Conservation (phyloP, 2,329 filamentous ascomycete species). For the Pezicula radicicola region DNA sequence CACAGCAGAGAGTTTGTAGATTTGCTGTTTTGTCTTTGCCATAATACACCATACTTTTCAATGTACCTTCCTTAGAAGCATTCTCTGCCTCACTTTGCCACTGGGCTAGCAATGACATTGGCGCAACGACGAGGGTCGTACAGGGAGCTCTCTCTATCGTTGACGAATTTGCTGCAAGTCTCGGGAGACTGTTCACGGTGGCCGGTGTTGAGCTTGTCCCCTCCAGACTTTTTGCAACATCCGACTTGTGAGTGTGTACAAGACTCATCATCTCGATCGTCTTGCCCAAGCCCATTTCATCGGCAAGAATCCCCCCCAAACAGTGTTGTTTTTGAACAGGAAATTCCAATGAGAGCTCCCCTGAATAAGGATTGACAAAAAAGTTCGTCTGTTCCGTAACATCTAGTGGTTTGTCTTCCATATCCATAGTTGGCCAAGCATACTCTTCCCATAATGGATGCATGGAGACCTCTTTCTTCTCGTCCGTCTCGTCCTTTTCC, state of each 20-base stretch:
- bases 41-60: constrained; percentile 89
- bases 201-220: constrained; percentile 12
- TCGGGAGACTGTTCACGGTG: constrained; percentile 59
- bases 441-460: constrained; percentile 98
- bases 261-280: constrained; percentile 98
- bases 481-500: constrained; percentile 73
- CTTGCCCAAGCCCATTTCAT: constrained; percentile 97
- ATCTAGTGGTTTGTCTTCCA: constrained; percentile 71
- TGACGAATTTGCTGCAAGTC: constrained; percentile 54
- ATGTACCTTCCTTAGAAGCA: constrained; percentile 77
- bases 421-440: constrained; percentile 80
- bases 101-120: constrained; percentile 93
- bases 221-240: constrained; percentile 41
- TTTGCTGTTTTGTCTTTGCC: constrained; percentile 80
- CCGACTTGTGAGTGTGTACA: constrained; percentile 76
- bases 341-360: constrained; percentile 87
- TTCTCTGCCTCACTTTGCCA: constrained; percentile 96
- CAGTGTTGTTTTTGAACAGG: constrained; percentile 94
- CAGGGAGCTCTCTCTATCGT: constrained; percentile 69
- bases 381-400: constrained; percentile 70
- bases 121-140: constrained; percentile 92
- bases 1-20: constrained; percentile 74
- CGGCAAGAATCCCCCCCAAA: constrained; percentile 86
- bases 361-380: constrained; percentile 96
- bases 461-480: constrained; percentile 74